These are phyloP conservation scores for Fusarium sp. DNA, from an alignment of 2,329 filamentous ascomycete genomes.

Conservation along the genomic window DNA sequence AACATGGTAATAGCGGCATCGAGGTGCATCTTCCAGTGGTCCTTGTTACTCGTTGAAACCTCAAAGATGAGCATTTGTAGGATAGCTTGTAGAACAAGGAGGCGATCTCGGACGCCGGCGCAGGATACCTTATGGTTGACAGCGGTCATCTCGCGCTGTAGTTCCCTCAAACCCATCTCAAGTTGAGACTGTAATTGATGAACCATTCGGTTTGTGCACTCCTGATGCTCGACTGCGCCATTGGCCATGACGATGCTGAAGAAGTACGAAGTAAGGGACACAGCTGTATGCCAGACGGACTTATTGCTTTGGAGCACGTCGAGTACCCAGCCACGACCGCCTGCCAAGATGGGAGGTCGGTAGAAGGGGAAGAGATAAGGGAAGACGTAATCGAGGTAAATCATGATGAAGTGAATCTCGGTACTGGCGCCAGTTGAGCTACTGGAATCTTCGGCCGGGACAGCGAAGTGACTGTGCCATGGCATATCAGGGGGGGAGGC, in stretches of 20 bases:
- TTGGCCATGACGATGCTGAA: slow-evolving; percentile 58
- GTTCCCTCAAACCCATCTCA: slow-evolving; percentile 56
- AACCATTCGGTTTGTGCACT: slow-evolving; percentile 50
- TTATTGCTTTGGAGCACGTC: slow-evolving; percentile 66
- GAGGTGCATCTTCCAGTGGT: slow-evolving; percentile 62
- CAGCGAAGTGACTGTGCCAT: slow-evolving; percentile 47
- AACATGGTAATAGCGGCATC: slow-evolving; percentile 62
- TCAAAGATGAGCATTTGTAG: slow-evolving; percentile 66
- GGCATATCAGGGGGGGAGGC: slow-evolving; percentile 47
- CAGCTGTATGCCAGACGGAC: slow-evolving; percentile 65
- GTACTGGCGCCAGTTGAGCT: slow-evolving; percentile 40
- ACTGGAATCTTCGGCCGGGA: slow-evolving; percentile 34
- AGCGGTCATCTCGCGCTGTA: slow-evolving; percentile 55
- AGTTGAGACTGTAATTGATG: slow-evolving; percentile 56
- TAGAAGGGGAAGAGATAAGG: slow-evolving; percentile 73
- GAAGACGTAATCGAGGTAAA: slow-evolving; percentile 71
- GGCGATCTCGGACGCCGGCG: slow-evolving; percentile 47
- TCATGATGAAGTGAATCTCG: slow-evolving; percentile 61
- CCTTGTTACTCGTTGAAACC: slow-evolving; percentile 55
- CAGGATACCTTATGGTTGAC: slow-evolving; percentile 48
- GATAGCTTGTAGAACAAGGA: slow-evolving; percentile 60
- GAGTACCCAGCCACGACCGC: slow-evolving; percentile 70
- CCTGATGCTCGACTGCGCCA: slow-evolving; percentile 47
- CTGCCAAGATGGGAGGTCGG: slow-evolving; percentile 63
- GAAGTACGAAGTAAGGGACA: slow-evolving; percentile 68